These are phyloP conservation scores for Eucalyptus curtisii DNA, from an alignment of 345 rosid genomes.

Conservation along the genomic window DNA sequence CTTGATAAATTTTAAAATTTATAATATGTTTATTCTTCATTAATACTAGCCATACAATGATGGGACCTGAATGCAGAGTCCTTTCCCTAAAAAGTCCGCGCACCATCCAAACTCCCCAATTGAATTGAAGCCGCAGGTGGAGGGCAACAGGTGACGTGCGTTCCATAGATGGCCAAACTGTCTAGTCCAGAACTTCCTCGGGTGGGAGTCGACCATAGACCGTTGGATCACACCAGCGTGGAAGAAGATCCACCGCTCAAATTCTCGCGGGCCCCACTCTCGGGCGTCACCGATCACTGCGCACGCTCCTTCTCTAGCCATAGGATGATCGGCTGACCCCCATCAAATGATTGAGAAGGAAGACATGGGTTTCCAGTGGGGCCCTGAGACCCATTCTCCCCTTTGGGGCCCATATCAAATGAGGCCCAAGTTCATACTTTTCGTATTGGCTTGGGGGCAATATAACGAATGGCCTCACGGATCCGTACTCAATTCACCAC, in stretches of 20 bases:
- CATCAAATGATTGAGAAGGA: neutral
- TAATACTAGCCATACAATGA: neutral
- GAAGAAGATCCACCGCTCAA: neutral
- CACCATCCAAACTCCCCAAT: neutral
- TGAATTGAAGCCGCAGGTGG: neutral
- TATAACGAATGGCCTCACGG: neutral
- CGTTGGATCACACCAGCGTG: neutral
- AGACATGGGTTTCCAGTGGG: neutral
- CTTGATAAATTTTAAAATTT: neutral
- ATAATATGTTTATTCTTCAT: neutral
- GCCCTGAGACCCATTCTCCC: neutral
- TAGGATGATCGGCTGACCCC: neutral
- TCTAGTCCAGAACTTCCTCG: neutral
- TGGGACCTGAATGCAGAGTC: neutral
- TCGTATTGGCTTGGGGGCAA: neutral
- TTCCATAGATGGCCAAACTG: neutral
- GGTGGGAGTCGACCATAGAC: neutral
- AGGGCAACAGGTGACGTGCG: neutral
- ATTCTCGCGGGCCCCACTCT: neutral
- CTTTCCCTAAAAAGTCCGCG: neutral
- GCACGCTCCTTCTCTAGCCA: neutral
- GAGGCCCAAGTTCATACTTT: neutral
- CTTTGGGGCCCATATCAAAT: neutral
- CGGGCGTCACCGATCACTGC: neutral
- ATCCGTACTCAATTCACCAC: neutral